Evolutionary conservation across 495 filamentous ascomycete species (phyloP).

Genomic region (Thozetella sp.): DNA sequence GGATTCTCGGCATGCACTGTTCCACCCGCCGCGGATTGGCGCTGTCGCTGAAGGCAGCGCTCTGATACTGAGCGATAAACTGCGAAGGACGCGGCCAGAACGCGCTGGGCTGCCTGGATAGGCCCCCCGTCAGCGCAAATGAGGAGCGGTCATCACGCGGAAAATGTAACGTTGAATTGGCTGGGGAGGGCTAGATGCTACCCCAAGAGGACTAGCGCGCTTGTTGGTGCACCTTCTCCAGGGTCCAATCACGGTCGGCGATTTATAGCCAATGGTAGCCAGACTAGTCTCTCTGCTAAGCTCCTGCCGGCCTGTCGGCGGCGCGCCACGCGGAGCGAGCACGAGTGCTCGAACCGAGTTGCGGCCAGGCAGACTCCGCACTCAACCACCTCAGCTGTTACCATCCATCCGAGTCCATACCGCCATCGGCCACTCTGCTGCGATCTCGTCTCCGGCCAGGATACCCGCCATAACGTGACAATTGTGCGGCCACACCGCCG

Average conservation of each 20-base stretch:
- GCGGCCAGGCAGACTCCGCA: neutral
- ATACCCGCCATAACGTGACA: constrained; percentile 20
- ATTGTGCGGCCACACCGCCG: constrained; percentile 6
- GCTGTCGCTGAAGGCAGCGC: too few relatives aligned
- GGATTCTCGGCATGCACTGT: constrained; percentile 3
- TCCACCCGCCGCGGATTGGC: too few relatives aligned
- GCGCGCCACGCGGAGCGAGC: neutral
- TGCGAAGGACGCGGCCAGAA: too few relatives aligned
- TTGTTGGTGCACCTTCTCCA: neutral
- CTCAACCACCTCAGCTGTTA: constrained; percentile 8
- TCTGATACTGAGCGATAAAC: too few relatives aligned
- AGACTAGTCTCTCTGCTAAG: neutral
- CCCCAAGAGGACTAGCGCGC: neutral
- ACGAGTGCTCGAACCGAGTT: neutral
- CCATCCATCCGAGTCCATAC: constrained; percentile 4
- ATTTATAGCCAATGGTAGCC: neutral
- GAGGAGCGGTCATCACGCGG: neutral
- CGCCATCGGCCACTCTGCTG: constrained; percentile 8
- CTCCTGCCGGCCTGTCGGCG: neutral
- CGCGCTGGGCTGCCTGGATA: neutral
- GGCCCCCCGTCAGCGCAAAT: neutral
- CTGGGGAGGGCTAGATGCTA: neutral
- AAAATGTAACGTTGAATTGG: constrained; percentile 1
- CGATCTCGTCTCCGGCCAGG: neutral
- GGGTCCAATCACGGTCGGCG: neutral